Conservation (phyloP, 2,329 filamentous ascomycete species). For the Claviceps africana region DNA sequence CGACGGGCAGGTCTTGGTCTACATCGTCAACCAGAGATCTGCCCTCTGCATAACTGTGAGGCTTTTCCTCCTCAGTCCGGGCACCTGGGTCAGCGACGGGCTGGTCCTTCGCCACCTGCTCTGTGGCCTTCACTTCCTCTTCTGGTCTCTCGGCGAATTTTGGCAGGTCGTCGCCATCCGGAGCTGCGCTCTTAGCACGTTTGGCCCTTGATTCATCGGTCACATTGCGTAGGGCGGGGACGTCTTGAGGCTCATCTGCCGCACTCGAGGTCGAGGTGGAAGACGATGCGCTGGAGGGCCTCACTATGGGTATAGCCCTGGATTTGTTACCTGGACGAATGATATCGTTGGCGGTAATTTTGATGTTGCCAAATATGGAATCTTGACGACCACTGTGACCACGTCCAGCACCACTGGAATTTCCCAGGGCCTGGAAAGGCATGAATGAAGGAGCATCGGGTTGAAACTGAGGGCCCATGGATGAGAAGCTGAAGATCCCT, state of each 20-base stretch:
- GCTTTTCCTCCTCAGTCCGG: background rate
- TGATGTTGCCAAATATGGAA: conserved; percentile 58
- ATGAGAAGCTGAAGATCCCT: conserved; percentile 54
- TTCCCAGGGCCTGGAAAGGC: conserved; percentile 36
- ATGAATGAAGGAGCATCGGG: conserved; percentile 67
- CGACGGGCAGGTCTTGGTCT: conserved; percentile 27
- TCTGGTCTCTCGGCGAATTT: conserved; percentile 50
- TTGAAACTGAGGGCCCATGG: conserved; percentile 54
- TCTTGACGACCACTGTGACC: conserved; percentile 28
- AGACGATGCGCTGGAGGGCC: conserved; percentile 39
- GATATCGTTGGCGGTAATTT: conserved; percentile 45
- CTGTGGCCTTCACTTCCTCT: conserved; percentile 7
- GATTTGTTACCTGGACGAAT: conserved; percentile 55
- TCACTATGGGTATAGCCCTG: conserved; percentile 72
- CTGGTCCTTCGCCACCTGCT: background rate
- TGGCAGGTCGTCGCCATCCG: conserved; percentile 59
- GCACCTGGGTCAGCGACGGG: background rate
- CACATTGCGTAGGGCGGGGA: conserved; percentile 39
- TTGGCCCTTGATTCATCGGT: conserved; percentile 59
- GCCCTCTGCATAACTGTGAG: background rate
- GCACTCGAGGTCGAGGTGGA: conserved; percentile 19
- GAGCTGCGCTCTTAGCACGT: conserved; percentile 51
- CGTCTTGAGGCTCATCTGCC: conserved; percentile 13
- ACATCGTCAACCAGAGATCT: conserved; percentile 21
- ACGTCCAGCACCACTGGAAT: conserved; percentile 32